phyloP scores from a whole-genome alignment of 352 stramenopile species.

The Aphanomyces stellatus region DNA sequence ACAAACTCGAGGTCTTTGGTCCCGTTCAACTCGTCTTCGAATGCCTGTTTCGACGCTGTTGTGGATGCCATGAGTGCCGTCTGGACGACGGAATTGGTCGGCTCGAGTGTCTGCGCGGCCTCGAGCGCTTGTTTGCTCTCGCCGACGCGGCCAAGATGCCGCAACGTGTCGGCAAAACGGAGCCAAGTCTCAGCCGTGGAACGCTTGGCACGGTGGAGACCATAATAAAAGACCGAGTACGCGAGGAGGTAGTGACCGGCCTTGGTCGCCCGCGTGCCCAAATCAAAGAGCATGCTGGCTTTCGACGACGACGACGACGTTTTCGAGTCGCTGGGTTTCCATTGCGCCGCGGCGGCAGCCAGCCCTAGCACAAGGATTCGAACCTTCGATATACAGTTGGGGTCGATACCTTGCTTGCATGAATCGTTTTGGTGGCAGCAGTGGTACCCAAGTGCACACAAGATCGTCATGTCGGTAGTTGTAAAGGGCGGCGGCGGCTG shows the following conservation, averaged over 20 bases:
- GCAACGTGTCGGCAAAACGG: constrained; percentile 49
- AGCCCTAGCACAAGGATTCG: constrained; percentile 29
- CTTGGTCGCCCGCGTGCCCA: constrained; percentile 32
- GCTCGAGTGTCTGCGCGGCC: constrained; percentile 33
- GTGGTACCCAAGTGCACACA: constrained; percentile 2
- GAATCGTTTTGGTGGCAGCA: not conserved
- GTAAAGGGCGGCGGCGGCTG: not conserved
- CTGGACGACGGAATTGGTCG: not conserved
- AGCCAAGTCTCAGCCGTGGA: constrained; percentile 30
- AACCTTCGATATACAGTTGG: constrained; percentile 36
- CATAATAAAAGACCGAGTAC: constrained; percentile 36
- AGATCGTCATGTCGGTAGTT: not conserved
- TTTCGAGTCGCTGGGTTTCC: too few relatives aligned
- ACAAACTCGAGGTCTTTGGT: not conserved
- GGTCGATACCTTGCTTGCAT: constrained; percentile 1
- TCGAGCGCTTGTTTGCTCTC: constrained; percentile 35
- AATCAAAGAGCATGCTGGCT: constrained; percentile 41
- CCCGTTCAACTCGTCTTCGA: not conserved
- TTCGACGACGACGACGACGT: too few relatives aligned
- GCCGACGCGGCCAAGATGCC: constrained; percentile 44
- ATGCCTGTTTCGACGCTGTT: not conserved
- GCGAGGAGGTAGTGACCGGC: constrained; percentile 51
- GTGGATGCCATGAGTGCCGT: not conserved
- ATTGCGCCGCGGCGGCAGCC: constrained; percentile 33
- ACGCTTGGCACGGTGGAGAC: constrained; percentile 26